Conservation (phyloP, 768 basidiomycete species). For the Amanita molliuscula region DNA sequence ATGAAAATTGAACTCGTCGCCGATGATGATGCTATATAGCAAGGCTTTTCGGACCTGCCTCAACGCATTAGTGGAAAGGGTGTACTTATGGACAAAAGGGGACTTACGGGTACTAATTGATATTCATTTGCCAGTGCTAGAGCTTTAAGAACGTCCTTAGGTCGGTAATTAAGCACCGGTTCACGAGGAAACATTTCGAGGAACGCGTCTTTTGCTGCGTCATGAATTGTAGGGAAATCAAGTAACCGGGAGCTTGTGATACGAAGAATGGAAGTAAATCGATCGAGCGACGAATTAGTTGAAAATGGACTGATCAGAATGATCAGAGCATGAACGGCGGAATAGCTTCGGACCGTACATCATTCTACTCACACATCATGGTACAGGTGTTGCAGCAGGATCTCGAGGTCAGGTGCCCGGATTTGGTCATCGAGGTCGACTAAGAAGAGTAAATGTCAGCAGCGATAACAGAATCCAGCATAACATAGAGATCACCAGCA, state of each 20-base stretch:
- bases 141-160: slow-evolving; percentile 40
- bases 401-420: slow-evolving; percentile 37
- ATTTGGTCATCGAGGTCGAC: slow-evolving; percentile 27
- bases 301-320: slow-evolving; percentile 33
- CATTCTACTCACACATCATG: slow-evolving; percentile 48
- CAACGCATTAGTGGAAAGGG: background rate
- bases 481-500: background rate
- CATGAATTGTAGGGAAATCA: slow-evolving; percentile 45
- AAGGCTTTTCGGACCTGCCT: slow-evolving; percentile 49
- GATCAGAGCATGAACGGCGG: background rate
- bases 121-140: slow-evolving; percentile 39
- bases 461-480: background rate
- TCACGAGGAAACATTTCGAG: slow-evolving; percentile 38
- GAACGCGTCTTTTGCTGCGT: slow-evolving; percentile 31
- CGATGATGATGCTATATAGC: slow-evolving; percentile 54
- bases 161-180: slow-evolving; percentile 30
- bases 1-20: slow-evolving; percentile 41
- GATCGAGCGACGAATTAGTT: slow-evolving; percentile 29
- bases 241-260: slow-evolving; percentile 45
- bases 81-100: background rate
- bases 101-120: slow-evolving; percentile 38
- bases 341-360: background rate
- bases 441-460: slow-evolving; percentile 15
- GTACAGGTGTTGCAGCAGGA: slow-evolving; percentile 54
- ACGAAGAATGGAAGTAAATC: slow-evolving; percentile 45